Conservation (phyloP, 192 early-diverging fungal species). For the Phlyctochytrium arcticum region DNA sequence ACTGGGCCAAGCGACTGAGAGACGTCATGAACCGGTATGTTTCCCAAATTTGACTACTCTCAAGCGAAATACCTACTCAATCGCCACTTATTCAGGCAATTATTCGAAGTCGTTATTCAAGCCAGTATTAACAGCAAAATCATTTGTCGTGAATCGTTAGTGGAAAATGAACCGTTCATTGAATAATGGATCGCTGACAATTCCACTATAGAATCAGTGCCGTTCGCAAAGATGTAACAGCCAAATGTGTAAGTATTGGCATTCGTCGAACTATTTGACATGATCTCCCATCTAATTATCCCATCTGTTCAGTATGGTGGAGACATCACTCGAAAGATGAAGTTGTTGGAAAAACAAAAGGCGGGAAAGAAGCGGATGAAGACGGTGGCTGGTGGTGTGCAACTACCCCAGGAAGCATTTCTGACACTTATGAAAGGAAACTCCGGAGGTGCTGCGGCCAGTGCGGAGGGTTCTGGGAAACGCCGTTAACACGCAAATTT, state of each 20-base stretch:
- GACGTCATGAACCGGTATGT: constrained; percentile 63
- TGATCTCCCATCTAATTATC: neutral
- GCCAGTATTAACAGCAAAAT: constrained; percentile 79
- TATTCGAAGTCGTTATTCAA: constrained; percentile 95
- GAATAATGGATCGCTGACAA: neutral
- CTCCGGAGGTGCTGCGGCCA: too few species aligned
- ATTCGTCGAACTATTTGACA: constrained; percentile 4
- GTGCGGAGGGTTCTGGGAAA: too few species aligned
- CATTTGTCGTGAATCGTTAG: constrained; percentile 77
- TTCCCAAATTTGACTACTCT: constrained; percentile 2
- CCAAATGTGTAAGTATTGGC: constrained; percentile 72
- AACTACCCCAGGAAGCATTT: constrained; percentile 91
- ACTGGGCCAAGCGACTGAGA: constrained; percentile 79
- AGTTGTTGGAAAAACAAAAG: constrained; percentile 91
- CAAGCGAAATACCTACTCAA: too few species aligned
- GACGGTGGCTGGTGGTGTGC: constrained; percentile 72
- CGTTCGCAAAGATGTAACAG: constrained; percentile 91
- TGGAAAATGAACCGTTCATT: neutral
- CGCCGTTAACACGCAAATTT: too few species aligned
- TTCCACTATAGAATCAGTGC: constrained; percentile 60
- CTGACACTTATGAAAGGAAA: constrained; percentile 46
- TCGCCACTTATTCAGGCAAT: constrained; percentile 67
- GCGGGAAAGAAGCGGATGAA: constrained; percentile 96
- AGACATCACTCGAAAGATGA: constrained; percentile 96
- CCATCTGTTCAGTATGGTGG: constrained; percentile 73